Conservation (phyloP, 179 eudicot genomes). For the Silene vulgaris region DNA sequence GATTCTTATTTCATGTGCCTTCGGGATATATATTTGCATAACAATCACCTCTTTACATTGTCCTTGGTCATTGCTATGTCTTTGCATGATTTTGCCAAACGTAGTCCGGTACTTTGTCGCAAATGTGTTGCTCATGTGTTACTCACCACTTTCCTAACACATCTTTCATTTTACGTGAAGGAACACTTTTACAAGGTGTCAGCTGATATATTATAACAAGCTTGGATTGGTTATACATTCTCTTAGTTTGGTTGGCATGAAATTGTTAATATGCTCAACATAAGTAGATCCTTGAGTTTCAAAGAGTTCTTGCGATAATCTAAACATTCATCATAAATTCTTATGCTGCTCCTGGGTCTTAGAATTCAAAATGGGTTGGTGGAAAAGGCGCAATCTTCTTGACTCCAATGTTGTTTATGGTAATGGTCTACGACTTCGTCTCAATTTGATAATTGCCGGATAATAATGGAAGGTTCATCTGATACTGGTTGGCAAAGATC, state of each 20-base stretch:
- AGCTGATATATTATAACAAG: neutral
- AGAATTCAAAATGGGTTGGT: conserved; percentile 17
- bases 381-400: conserved; percentile 19
- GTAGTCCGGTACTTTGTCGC: neutral
- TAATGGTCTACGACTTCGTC: conserved; percentile 9
- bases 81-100: neutral
- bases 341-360: neutral
- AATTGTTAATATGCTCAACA: neutral
- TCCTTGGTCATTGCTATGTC: neutral
- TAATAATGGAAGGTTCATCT: conserved; percentile 80
- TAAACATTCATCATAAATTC: neutral
- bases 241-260: neutral
- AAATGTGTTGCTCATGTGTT: neutral
- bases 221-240: neutral
- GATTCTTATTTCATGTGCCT: neutral
- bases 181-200: conserved; percentile 5
- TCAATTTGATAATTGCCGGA: conserved; percentile 30
- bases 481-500: conserved; percentile 57
- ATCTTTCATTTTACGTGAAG: conserved; percentile 5
- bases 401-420: conserved; percentile 20
- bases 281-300: conserved; percentile 6
- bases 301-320: neutral
- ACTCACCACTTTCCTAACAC: neutral
- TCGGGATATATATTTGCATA: neutral
- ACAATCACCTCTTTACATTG: neutral